A percentile compares a stretch with the other conserved stretches of the same genome.
phyloP scores from a whole-genome alignment of 371 early-diverging fungal genomes.

The Phascolomyces articulosus region DNA sequence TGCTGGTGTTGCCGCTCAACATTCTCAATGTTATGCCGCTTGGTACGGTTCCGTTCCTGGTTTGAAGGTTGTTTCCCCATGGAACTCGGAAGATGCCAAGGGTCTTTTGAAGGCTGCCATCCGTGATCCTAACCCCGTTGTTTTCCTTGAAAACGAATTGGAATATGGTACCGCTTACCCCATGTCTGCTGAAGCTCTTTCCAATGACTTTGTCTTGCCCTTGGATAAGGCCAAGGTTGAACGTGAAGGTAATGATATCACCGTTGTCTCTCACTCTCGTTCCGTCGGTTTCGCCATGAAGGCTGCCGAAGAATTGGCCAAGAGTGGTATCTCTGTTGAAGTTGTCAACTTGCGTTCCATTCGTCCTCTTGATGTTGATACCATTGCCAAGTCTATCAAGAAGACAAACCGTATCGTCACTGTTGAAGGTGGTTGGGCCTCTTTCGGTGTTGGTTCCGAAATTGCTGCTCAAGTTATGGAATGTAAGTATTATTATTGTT shows the following conservation, averaged over 20 bases:
- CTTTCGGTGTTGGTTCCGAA: constrained; percentile 97
- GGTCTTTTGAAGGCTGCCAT: constrained; percentile 97
- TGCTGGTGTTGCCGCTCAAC: constrained; percentile 99
- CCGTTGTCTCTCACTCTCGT: constrained; percentile 95
- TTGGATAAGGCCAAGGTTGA: constrained; percentile 98
- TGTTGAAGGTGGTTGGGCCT: constrained; percentile 98
- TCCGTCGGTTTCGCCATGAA: constrained; percentile 90
- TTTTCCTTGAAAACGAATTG: constrained; percentile 98
- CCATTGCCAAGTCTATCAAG: constrained; percentile 92
- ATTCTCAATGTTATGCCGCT: constrained; percentile 98
- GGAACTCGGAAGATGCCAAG: constrained; percentile 97
- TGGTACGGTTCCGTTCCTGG: constrained; percentile 99
- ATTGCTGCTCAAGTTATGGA: constrained; percentile 97
- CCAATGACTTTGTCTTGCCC: constrained; percentile 88
- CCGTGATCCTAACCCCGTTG: constrained; percentile 98
- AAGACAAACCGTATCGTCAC: constrained; percentile 98
- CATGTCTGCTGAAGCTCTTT: constrained; percentile 80
- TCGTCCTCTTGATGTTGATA: constrained; percentile 95
- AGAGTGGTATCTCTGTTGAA: constrained; percentile 84
- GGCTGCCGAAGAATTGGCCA: constrained; percentile 89
- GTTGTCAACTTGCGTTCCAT: constrained; percentile 99
- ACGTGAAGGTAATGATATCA: constrained; percentile 90
- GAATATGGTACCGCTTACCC: constrained; percentile 95
- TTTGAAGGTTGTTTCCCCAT: constrained; percentile 98
- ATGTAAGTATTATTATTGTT: constrained; percentile 35